Conservation (phyloP, 176 grass and related monocot genomes). For the Saccharum officinarum region DNA sequence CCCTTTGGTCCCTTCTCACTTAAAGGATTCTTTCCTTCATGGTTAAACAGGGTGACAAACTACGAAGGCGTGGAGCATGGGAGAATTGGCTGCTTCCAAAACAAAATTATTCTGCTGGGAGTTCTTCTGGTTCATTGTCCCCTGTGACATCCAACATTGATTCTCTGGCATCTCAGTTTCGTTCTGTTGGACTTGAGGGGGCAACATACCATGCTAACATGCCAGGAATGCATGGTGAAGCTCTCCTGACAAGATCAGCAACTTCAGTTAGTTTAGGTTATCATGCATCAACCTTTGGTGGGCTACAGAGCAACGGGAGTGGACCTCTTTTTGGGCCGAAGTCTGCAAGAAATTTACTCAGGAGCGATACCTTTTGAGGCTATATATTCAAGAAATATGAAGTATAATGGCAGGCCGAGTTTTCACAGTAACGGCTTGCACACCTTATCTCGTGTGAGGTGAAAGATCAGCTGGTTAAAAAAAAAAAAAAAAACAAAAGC, state of each 20-base stretch:
- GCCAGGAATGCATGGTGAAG: conserved; percentile 42
- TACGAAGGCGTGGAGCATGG: conserved; percentile 79
- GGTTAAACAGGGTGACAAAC: conserved; percentile 68
- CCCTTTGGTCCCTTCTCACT: background rate
- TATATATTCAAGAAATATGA: conserved; percentile 23
- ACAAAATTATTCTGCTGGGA: conserved; percentile 35
- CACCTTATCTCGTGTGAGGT: background rate
- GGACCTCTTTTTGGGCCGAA: conserved; percentile 44
- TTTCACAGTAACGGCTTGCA: conserved; percentile 43
- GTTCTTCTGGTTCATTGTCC: conserved; percentile 31
- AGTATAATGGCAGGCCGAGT: conserved; percentile 33
- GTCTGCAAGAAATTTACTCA: conserved; percentile 52
- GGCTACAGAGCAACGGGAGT: conserved; percentile 28
- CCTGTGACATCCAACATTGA: conserved; percentile 51
- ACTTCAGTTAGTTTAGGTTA: conserved; percentile 56
- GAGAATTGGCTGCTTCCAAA: conserved; percentile 69
- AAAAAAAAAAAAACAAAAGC: conserved; percentile 8
- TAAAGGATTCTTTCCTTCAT: background rate
- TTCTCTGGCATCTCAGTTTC: conserved; percentile 46
- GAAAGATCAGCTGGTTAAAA: conserved; percentile 23
- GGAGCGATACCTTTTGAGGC: conserved; percentile 63
- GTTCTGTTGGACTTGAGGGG: conserved; percentile 62
- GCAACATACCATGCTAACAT: conserved; percentile 41
- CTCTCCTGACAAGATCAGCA: conserved; percentile 59
- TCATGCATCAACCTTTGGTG: conserved; percentile 39